Conservation (phyloP, 179 eudicot species). For the Pouteria campechiana region DNA sequence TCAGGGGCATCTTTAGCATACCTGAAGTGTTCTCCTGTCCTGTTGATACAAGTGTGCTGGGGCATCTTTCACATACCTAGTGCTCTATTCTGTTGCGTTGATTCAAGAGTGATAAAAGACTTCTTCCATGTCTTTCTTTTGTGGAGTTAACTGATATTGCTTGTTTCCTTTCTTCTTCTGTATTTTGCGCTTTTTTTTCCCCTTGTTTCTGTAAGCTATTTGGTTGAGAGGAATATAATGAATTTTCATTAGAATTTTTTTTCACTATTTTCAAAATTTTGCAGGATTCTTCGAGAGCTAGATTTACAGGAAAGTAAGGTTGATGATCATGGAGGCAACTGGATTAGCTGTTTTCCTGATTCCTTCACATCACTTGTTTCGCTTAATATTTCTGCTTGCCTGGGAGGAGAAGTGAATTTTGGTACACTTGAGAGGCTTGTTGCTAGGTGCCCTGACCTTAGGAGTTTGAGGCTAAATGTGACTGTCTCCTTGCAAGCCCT, state of each 20-base stretch:
- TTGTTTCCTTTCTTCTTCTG: background rate
- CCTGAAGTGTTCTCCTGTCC: too few species aligned
- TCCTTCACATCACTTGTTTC: conserved; percentile 52
- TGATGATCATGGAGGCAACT: conserved; percentile 57
- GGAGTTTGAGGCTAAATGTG: conserved; percentile 52
- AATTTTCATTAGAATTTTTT: too few species aligned
- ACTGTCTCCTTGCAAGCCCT: conserved; percentile 52
- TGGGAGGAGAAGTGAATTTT: conserved; percentile 60
- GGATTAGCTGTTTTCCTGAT: conserved; percentile 73
- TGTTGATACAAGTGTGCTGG: too few species aligned
- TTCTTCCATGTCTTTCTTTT: background rate
- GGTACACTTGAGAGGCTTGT: conserved; percentile 65
- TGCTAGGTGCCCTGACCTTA: conserved; percentile 50
- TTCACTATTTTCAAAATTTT: background rate
- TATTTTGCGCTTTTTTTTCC: background rate
- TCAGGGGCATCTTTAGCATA: too few species aligned
- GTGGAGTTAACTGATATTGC: background rate
- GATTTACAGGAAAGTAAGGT: conserved; percentile 76
- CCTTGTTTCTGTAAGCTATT: too few species aligned
- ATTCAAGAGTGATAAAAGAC: background rate
- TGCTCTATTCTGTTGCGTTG: too few species aligned
- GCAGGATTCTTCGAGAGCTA: conserved; percentile 51
- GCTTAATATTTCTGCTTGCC: conserved; percentile 41
- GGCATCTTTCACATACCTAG: too few species aligned
- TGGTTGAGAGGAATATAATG: too few species aligned